phyloP scores from a whole-genome alignment of 345 rosid species.

The Tarenaya hassleriana region DNA sequence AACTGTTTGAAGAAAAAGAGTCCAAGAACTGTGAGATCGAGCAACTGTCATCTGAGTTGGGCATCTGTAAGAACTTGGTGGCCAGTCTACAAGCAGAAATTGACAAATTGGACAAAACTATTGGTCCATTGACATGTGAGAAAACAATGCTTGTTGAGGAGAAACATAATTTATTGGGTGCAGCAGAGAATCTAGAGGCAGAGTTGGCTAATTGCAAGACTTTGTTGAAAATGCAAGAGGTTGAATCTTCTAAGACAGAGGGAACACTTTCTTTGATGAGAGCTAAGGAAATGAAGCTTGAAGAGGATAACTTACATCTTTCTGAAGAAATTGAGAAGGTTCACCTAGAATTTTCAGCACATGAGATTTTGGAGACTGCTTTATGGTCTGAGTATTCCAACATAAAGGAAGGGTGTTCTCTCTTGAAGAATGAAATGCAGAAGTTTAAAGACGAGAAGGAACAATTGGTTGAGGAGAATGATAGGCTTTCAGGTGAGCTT shows the following conservation, averaged over 20 bases:
- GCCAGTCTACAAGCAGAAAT: slow-evolving; percentile 47
- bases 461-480: slow-evolving; percentile 40
- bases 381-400: slow-evolving; percentile 44
- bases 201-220: slow-evolving; percentile 56
- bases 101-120: slow-evolving; percentile 37
- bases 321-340: slow-evolving; percentile 38
- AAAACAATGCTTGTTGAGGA: slow-evolving; percentile 41
- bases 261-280: slow-evolving; percentile 32
- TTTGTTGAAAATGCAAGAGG: slow-evolving; percentile 43
- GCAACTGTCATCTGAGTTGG: slow-evolving; percentile 44
- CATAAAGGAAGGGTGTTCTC: slow-evolving; percentile 38
- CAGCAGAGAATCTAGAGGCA: slow-evolving; percentile 45
- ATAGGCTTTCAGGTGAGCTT: slow-evolving; percentile 51
- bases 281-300: slow-evolving; percentile 40
- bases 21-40: slow-evolving; percentile 38
- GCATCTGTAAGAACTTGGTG: slow-evolving; percentile 37
- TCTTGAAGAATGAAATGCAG: slow-evolving; percentile 38
- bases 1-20: slow-evolving; percentile 42
- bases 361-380: slow-evolving; percentile 39
- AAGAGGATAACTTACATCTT: slow-evolving; percentile 48
- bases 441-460: slow-evolving; percentile 52
- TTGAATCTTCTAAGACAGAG: slow-evolving; percentile 38
- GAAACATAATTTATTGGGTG: slow-evolving; percentile 28
- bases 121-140: slow-evolving; percentile 47
- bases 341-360: slow-evolving; percentile 38